Conservation (phyloP, 2,329 filamentous ascomycete genomes). For the Stylonectria norvegica region DNA sequence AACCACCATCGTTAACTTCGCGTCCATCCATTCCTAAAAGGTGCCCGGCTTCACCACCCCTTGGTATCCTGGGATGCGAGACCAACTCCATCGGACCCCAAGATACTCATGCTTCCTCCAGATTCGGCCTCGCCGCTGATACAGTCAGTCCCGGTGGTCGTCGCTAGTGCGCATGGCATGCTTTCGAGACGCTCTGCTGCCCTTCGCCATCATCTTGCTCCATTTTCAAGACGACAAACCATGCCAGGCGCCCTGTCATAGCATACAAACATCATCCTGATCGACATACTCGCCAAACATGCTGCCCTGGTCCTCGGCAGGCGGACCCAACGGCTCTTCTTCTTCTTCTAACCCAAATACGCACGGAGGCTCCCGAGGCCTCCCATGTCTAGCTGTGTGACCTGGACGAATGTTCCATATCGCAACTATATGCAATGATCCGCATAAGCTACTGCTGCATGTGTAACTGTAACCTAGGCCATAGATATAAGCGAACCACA, state of each 20-base stretch:
- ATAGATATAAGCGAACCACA: slow-evolving; percentile 21
- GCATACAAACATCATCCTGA: slow-evolving; percentile 9
- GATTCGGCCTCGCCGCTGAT: not conserved
- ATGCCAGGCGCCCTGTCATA: not conserved
- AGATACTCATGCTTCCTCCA: too few relatives aligned
- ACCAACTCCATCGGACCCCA: too few relatives aligned
- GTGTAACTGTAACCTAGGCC: slow-evolving; percentile 15
- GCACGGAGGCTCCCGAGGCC: slow-evolving; percentile 11
- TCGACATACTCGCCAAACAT: slow-evolving; percentile 9
- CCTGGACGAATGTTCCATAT: slow-evolving; percentile 20
- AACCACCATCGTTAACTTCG: not conserved
- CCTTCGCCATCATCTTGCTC: not conserved
- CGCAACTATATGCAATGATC: slow-evolving; percentile 22
- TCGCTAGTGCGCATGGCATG: too few relatives aligned
- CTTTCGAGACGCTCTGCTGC: too few relatives aligned
- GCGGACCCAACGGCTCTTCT: slow-evolving; percentile 17
- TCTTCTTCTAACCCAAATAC: slow-evolving; percentile 18
- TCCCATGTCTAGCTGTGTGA: slow-evolving; percentile 20
- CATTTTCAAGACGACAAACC: not conserved
- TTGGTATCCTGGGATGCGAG: not conserved
- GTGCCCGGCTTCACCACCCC: not conserved
- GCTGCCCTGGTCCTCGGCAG: slow-evolving; percentile 10
- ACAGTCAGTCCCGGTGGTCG: too few relatives aligned
- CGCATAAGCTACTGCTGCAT: slow-evolving; percentile 17
- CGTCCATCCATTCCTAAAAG: not conserved